phyloP scores from a whole-genome alignment of 2,329 filamentous ascomycete species.

The Coniochaeta sp. region DNA sequence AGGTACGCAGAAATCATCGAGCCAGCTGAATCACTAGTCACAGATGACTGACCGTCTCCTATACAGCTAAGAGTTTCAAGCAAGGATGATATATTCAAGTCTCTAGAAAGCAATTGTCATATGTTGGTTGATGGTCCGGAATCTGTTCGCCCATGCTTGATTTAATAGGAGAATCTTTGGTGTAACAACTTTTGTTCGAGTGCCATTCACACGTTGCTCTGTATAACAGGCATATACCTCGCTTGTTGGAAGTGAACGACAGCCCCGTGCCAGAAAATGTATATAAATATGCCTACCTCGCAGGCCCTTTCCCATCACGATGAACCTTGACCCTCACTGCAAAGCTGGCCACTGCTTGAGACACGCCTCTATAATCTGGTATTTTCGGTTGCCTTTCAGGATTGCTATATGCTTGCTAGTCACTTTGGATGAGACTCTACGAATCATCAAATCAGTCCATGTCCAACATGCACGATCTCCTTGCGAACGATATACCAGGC shows the following conservation, averaged over 20 bases:
- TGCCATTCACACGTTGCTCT: not conserved
- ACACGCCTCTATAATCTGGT: not conserved
- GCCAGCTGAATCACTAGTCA: not conserved
- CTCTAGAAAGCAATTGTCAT: not conserved
- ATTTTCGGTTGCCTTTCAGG: not conserved
- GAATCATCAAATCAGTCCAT: not conserved
- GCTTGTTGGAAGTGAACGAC: not conserved
- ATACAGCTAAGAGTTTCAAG: not conserved
- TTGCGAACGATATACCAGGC: no score
- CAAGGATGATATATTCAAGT: not conserved
- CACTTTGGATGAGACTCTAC: not conserved
- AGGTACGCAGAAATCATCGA: no score
- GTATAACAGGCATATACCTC: not conserved
- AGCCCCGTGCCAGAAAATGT: not conserved
- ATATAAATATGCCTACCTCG: not conserved
- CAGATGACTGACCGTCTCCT: not conserved
- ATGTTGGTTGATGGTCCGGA: not conserved
- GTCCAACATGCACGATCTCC: no score
- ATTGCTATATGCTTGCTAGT: not conserved
- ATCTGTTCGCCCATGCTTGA: not conserved
- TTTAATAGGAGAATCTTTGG: not conserved
- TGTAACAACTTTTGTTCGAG: not conserved
- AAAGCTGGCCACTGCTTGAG: not conserved
- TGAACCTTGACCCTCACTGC: not conserved
- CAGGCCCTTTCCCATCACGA: not conserved